Evolutionary conservation across 2,329 filamentous ascomycete genomes (phyloP).

Genomic region (Onygenales sp.): DNA sequence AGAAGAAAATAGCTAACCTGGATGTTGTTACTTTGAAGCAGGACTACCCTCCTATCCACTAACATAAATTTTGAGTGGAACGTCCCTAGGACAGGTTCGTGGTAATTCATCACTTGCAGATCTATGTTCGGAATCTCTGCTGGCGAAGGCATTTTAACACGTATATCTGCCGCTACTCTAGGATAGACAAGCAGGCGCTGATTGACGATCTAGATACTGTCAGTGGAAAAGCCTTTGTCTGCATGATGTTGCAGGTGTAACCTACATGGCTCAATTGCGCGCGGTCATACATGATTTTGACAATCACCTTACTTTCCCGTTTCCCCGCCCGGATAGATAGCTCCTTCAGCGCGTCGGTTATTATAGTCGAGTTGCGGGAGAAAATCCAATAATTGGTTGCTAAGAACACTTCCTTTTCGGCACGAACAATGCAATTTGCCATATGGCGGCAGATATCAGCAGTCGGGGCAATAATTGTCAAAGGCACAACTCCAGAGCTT

Average conservation of each 20-base stretch:
- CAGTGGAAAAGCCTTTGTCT: neutral
- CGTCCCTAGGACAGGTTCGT: slow-evolving; percentile 60
- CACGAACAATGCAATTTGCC: slow-evolving; percentile 64
- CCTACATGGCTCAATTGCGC: slow-evolving; percentile 52
- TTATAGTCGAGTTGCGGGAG: slow-evolving; percentile 56
- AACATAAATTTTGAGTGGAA: slow-evolving; percentile 73
- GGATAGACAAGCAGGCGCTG: slow-evolving; percentile 53
- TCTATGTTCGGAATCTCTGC: slow-evolving; percentile 63
- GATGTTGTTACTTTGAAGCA: slow-evolving; percentile 71
- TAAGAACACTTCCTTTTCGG: slow-evolving; percentile 62
- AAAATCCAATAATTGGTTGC: slow-evolving; percentile 69
- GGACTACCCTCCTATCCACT: slow-evolving; percentile 60
- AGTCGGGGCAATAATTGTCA: slow-evolving; percentile 60
- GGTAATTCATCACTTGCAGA: slow-evolving; percentile 63
- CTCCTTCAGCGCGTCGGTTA: slow-evolving; percentile 60
- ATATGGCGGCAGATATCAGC: slow-evolving; percentile 66
- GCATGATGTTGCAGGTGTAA: neutral
- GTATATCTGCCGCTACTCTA: slow-evolving; percentile 48
- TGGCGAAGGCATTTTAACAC: slow-evolving; percentile 51
- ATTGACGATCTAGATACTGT: slow-evolving; percentile 38
- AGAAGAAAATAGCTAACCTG: slow-evolving; percentile 21
- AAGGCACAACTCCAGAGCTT: slow-evolving; percentile 53
- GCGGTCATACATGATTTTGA: slow-evolving; percentile 69
- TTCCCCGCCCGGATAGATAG: slow-evolving; percentile 55
- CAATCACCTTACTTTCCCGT: slow-evolving; percentile 48